Evolutionary conservation across 805 yeast genomes (phyloP), one percentile per base, ranked within the genome.

Genomic region (Yamadazyma scolyti): DNA sequence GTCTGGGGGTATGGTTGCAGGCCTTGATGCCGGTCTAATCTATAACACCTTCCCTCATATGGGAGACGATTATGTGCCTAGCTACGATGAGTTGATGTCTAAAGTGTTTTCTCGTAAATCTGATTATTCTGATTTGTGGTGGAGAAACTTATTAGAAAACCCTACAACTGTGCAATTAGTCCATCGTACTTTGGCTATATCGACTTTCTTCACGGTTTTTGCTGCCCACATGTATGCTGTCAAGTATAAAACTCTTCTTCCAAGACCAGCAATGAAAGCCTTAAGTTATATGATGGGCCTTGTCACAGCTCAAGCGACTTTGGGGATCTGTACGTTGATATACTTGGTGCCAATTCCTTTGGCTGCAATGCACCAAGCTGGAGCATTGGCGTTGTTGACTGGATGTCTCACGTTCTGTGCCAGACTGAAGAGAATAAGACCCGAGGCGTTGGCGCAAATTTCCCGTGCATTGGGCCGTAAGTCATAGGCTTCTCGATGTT

Each of bases 1-100:
- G 94, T 77, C 95, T 8, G 99, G 98, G 39, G 97, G 96, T 10
- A 77, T 93, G 71, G 99, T 93, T 26, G 98, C 99, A 10, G 98
- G 98, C 6, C 68, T 93, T 33, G 98, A 93, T 60, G 98, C 99
- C 3, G 98, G 98, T 29, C 68, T 89, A 58, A 88, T 93, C 44
- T 93, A 93, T 61, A 93, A 93, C 58, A 82, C 94, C 4, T 93
- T 88, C 73, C 98, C 99, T 19, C 84, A 81, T 48, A 93, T 93
- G 98, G 97, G 97, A 24, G 86, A 86, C 30, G 75, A 74, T 23
- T 71, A 74, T 62, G 42, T 83, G 22, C 98, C 99, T 7, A 73
- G 83, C 11, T 58, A 52, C n/a, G 62, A 71, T 41, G 99, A 93
- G 56, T 65, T 93, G 29, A 75, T 89, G 68, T 82, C 84, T 27